Evolutionary conservation across 495 filamentous ascomycete genomes (phyloP).

Genomic region (Patellaria atrata): DNA sequence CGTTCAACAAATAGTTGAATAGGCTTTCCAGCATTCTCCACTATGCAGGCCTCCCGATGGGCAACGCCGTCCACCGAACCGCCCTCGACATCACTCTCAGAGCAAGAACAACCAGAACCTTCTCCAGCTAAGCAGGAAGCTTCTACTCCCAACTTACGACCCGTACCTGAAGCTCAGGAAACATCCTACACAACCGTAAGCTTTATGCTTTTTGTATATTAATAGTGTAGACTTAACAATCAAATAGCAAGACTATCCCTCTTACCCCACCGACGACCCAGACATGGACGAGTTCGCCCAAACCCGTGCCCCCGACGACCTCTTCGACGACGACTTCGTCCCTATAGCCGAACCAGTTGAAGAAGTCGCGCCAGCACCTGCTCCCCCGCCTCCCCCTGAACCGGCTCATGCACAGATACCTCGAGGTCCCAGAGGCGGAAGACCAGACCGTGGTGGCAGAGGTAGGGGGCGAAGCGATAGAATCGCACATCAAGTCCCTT

Average conservation of each 20-base stretch:
- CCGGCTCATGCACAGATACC: constrained; percentile 6
- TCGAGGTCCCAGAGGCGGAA: constrained; percentile 8
- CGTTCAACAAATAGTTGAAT: too few species aligned
- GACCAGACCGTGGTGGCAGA: constrained; percentile 3
- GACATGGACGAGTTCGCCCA: constrained; percentile 41
- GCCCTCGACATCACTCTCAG: neutral
- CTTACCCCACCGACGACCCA: neutral
- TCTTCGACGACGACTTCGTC: constrained; percentile 61
- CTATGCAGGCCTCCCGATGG: constrained; percentile 4
- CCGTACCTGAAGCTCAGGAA: neutral
- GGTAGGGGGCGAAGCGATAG: neutral
- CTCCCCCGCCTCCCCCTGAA: constrained; percentile 1
- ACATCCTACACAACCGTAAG: neutral
- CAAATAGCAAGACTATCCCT: neutral
- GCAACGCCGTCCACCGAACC: neutral
- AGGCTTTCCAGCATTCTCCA: too few species aligned
- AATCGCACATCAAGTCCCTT: neutral
- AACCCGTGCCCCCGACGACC: constrained; percentile 49
- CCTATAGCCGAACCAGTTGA: constrained; percentile 35
- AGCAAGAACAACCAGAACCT: neutral
- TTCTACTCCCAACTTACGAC: neutral
- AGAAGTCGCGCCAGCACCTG: constrained; percentile 13
- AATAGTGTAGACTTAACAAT: neutral
- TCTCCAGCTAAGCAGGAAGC: neutral
- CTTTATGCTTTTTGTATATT: neutral